A percentile compares a stretch with the other conserved stretches of the same genome.
Conservation (phyloP, 345 rosid genomes). For the Fremontodendron californicum region DNA sequence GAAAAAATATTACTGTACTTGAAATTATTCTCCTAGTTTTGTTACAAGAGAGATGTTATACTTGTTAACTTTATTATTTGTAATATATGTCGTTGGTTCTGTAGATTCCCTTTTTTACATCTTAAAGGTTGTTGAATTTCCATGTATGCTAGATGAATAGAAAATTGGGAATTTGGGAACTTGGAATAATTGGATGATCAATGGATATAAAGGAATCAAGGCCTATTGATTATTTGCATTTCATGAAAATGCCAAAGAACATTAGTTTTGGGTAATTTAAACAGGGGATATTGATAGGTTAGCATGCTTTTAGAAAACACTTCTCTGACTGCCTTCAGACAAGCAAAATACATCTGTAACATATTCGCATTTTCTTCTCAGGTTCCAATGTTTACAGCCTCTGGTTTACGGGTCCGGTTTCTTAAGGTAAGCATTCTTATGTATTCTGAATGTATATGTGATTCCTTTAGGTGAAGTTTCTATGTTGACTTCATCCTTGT, state of each 20-base stretch:
- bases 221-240: neutral
- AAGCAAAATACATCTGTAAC: neutral
- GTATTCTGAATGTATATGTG: neutral
- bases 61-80: neutral
- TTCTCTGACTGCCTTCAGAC: neutral
- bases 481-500: constrained; percentile 7
- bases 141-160: neutral
- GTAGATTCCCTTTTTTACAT: neutral
- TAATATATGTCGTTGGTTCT: neutral
- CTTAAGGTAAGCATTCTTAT: constrained; percentile 60
- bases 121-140: neutral
- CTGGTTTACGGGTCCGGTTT: constrained; percentile 94
- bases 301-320: neutral
- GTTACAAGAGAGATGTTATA: neutral
- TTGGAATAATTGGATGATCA: neutral
- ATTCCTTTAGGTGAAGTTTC: neutral
- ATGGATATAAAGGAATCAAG: neutral
- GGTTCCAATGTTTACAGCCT: constrained; percentile 99
- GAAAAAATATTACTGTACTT: neutral
- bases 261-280: neutral
- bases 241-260: neutral
- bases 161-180: neutral
- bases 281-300: neutral
- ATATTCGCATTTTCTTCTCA: constrained; percentile 20
- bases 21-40: neutral